A percentile compares a stretch with the other conserved stretches of the same genome.
Conservation (phyloP, 192 early-diverging fungal species). For the Funneliformis mosseae region DNA sequence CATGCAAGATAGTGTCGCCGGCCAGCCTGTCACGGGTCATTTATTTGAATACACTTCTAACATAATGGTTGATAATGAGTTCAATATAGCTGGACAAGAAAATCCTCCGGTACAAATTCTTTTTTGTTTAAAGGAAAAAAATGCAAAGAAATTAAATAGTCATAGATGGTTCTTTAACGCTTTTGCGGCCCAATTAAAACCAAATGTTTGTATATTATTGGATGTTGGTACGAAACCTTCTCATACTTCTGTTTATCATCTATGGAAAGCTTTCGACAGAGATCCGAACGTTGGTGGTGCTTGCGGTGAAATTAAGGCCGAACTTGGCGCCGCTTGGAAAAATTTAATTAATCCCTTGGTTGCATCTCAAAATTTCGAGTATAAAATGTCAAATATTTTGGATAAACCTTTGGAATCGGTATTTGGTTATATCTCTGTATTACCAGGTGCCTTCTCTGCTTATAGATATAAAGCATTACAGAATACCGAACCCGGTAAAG, state of each 20-base stretch:
- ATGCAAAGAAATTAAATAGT: conserved; percentile 93
- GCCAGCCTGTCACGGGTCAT: conserved; percentile 74
- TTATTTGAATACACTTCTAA: conserved; percentile 93
- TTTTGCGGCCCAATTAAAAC: conserved; percentile 76
- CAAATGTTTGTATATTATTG: conserved; percentile 88
- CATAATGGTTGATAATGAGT: conserved; percentile 62
- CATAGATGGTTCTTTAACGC: conserved; percentile 99
- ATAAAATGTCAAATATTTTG: conserved; percentile 97
- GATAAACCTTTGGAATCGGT: conserved; percentile 96
- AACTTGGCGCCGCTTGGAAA: conserved; percentile 68
- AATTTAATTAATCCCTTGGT: conserved; percentile 86
- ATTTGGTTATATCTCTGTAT: conserved; percentile 94
- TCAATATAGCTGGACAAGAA: conserved; percentile 66
- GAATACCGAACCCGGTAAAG: conserved; percentile 59
- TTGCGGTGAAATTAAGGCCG: conserved; percentile 92
- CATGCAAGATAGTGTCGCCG: conserved; percentile 68
- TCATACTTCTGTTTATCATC: conserved; percentile 81
- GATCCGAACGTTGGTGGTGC: conserved; percentile 85
- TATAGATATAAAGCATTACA: conserved; percentile 88
- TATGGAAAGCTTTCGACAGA: conserved; percentile 91
- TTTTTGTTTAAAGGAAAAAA: conserved; percentile 93
- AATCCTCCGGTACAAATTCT: conserved; percentile 87
- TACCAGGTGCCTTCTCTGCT: conserved; percentile 96
- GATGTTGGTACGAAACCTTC: conserved; percentile 93
- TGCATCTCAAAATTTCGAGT: conserved; percentile 97